Conservation (phyloP, 176 grass and related monocot species). For the Aegilops umbellulata region DNA sequence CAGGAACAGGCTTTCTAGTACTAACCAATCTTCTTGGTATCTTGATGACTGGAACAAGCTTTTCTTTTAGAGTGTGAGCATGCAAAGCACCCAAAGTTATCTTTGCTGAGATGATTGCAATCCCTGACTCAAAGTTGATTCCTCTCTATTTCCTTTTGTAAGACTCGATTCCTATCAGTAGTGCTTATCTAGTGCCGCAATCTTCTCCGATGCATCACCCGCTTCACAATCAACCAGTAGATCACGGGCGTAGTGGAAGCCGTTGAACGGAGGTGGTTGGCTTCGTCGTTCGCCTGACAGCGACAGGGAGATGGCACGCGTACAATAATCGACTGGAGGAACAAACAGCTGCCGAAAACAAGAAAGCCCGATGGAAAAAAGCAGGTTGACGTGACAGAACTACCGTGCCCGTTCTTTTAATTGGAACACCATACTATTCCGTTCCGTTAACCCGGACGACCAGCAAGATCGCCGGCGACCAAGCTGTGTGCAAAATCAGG, state of each 20-base stretch:
- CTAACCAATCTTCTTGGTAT: neutral
- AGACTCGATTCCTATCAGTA: neutral
- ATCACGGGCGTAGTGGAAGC: neutral
- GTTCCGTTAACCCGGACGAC: too few relatives aligned
- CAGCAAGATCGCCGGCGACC: too few relatives aligned
- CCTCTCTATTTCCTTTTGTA: neutral
- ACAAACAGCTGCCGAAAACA: neutral
- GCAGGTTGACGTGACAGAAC: neutral
- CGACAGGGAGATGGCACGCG: conserved; percentile 10
- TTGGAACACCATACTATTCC: too few relatives aligned
- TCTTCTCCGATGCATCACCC: neutral
- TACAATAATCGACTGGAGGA: neutral
- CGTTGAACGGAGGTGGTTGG: conserved; percentile 1
- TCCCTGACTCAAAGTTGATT: neutral
- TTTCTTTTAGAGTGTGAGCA: neutral
- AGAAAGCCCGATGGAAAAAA: neutral
- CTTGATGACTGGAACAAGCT: neutral
- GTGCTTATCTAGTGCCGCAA: neutral
- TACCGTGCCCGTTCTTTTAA: neutral
- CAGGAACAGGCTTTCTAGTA: neutral
- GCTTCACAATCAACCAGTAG: neutral
- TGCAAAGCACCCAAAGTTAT: neutral
- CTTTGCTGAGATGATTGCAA: conserved; percentile 4
- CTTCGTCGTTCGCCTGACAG: neutral
- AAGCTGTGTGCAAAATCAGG: too few relatives aligned